Evolutionary conservation across 495 filamentous ascomycete species (phyloP), one percentile per base, ranked within the genome.

Genomic region (Cryomyces antarcticus): DNA sequence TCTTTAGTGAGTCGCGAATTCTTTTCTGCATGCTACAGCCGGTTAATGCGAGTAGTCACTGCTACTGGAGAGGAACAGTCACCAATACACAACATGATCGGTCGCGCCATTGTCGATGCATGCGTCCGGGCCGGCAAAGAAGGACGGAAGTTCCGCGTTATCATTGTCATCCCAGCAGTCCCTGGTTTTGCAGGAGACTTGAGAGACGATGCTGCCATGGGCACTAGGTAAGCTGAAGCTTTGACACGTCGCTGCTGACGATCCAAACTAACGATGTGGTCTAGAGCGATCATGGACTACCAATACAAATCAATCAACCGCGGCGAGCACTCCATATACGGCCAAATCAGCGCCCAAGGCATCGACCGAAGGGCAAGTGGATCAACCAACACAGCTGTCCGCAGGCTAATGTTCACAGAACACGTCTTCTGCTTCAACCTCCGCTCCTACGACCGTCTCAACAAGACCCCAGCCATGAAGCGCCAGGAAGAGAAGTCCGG

Each of bases 251-350:
- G n/a, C n/a, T n/a, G n/a, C n/a, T 35, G 33, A 12, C 7, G 33
- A 7, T 35, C 12, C 7, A 12, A 35, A 35, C 33, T 31, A 35
- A 35, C 12, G 33, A 7, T n/a, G 7, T 12, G 33, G 7, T 35
- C 33, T 7, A 49, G 62, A 44, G 86, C 86, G 4, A 97, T 95
- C 54, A 97, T 97, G 84, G 87, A 94, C 54, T 97, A 95, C 57
- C 88, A 95, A 57, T 97, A 88, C 62, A 95, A 89, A 57, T 89
- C 84, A 1, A 93, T 97, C 46, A 77, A 77, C 51, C 80, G 88
- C 9, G 88, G 89, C 2, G 77, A 93, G 50, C 67, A 94, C 56
- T 93, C 82, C 7, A 95, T 95, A 40, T 86, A 79, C 52, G 79
- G 70, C 11, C 80, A 80, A 50, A 74, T 95, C 28, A 59, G 67